These are phyloP conservation scores for Pythium phragmiticola DNA, from an alignment of 352 stramenopile species.

Conservation along the genomic window DNA sequence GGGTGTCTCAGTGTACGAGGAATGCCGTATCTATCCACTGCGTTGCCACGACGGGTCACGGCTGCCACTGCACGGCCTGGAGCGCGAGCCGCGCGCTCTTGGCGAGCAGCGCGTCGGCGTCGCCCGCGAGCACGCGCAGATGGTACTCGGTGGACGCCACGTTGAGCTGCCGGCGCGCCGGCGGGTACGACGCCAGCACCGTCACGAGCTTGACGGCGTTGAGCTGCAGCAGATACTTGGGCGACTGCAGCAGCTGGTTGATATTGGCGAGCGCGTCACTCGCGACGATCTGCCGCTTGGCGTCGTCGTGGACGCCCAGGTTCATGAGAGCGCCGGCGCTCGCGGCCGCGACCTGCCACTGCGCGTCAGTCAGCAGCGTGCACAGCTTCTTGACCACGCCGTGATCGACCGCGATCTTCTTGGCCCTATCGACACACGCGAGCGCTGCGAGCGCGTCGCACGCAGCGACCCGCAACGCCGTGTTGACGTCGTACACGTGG, in stretches of 20 bases:
- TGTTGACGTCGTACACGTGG: slow-evolving; percentile 40
- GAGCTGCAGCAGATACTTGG: slow-evolving; percentile 56
- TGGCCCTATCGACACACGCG: slow-evolving; percentile 58
- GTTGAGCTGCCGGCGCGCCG: slow-evolving; percentile 47
- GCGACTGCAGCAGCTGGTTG: slow-evolving; percentile 64
- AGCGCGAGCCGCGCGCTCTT: slow-evolving; percentile 58
- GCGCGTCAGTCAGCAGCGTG: slow-evolving; percentile 46
- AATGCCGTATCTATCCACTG: neutral
- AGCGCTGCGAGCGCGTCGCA: slow-evolving; percentile 56
- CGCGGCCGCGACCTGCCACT: slow-evolving; percentile 53
- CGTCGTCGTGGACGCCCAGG: slow-evolving; percentile 61
- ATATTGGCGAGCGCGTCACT: slow-evolving; percentile 43
- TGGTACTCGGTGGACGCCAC: slow-evolving; percentile 51
- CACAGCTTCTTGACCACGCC: slow-evolving; percentile 58
- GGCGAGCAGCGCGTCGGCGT: slow-evolving; percentile 46
- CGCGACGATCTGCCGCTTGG: slow-evolving; percentile 62
- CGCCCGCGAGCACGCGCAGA: slow-evolving; percentile 39
- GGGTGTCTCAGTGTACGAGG: neutral
- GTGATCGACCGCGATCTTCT: slow-evolving; percentile 51
- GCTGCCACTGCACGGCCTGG: slow-evolving; percentile 57
- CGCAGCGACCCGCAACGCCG: slow-evolving; percentile 43
- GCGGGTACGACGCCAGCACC: slow-evolving; percentile 55
- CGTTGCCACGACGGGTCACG: slow-evolving; percentile 20
- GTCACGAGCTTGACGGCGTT: slow-evolving; percentile 67
- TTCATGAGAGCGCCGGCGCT: slow-evolving; percentile 65